Evolutionary conservation across 1,139 yeast genomes (phyloP).

Genomic region (Magnusiomyces suaveolens): DNA sequence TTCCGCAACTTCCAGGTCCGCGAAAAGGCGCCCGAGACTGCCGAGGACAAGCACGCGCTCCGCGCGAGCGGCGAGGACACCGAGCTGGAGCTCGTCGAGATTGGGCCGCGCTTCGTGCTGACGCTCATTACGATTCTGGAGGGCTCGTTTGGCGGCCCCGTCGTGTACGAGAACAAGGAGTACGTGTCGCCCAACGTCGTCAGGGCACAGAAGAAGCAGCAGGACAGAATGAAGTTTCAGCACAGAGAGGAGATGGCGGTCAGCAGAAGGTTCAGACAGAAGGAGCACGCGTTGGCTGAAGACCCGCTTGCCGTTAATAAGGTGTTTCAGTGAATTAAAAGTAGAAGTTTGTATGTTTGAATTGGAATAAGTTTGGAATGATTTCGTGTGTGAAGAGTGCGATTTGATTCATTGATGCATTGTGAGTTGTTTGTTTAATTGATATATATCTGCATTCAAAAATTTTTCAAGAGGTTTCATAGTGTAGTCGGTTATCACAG

Average conservation of each 20-base stretch:
- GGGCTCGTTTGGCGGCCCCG: constrained; percentile 97
- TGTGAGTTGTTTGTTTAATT: no score
- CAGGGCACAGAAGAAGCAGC: constrained; percentile 76
- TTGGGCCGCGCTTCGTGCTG: constrained; percentile 93
- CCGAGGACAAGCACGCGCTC: constrained; percentile 31
- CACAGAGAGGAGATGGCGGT: constrained; percentile 71
- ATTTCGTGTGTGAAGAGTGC: no score
- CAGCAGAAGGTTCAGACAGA: constrained; percentile 62
- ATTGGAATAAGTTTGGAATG: no score
- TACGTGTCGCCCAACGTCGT: constrained; percentile 93
- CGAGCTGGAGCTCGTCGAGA: constrained; percentile 74
- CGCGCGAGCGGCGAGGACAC: constrained; percentile 21
- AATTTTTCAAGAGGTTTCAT: no score
- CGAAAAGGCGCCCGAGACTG: constrained; percentile 51
- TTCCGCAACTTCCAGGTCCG: constrained; percentile 87
- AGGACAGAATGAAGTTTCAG: constrained; percentile 72
- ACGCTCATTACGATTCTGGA: constrained; percentile 87
- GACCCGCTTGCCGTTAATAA: constrained; percentile 82
- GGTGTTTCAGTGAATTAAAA: constrained; percentile 40
- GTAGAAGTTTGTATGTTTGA: no score
- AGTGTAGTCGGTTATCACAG: no score
- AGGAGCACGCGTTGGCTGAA: constrained; percentile 62
- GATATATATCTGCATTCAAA: no score
- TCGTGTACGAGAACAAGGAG: constrained; percentile 92
- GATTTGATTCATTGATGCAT: no score